Evolutionary conservation across 495 filamentous ascomycete species (phyloP).

Genomic region (Aspergillus bridgeri): DNA sequence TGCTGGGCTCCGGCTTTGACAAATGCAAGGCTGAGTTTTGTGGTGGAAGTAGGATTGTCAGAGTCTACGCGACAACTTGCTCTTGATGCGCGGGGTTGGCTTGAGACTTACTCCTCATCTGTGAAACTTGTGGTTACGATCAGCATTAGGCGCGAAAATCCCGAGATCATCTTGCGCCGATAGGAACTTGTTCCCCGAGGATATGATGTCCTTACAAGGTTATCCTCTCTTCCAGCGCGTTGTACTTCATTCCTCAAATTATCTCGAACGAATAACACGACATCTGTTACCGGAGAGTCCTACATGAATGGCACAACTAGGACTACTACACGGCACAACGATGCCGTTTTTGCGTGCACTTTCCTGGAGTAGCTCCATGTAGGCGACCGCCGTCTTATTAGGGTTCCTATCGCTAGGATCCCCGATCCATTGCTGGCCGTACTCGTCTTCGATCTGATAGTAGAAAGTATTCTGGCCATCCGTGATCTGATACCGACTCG

Average conservation of each 20-base stretch:
- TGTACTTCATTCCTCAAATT: slow-evolving; percentile 18
- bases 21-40: slow-evolving; percentile 12
- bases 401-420: slow-evolving; percentile 36
- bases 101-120: slow-evolving; percentile 20
- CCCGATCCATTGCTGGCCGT: slow-evolving; percentile 53
- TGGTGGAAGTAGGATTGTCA: slow-evolving; percentile 22
- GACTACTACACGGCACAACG: slow-evolving; percentile 35
- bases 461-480: slow-evolving; percentile 53
- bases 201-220: slow-evolving; percentile 13
- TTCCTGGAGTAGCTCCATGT: slow-evolving; percentile 54
- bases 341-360: slow-evolving; percentile 52
- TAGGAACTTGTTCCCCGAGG: slow-evolving; percentile 18
- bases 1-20: slow-evolving; percentile 19
- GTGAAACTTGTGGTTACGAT: slow-evolving; percentile 22
- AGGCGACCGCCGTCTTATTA: slow-evolving; percentile 46
- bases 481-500: slow-evolving; percentile 51
- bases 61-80: slow-evolving; percentile 21
- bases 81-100: slow-evolving; percentile 19
- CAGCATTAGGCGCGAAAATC: slow-evolving; percentile 14
- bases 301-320: slow-evolving; percentile 3
- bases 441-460: slow-evolving; percentile 63
- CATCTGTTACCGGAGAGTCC: slow-evolving; percentile 12
- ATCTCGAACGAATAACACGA: slow-evolving; percentile 18
- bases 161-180: slow-evolving; percentile 17
- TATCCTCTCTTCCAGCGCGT: slow-evolving; percentile 12